These are phyloP conservation scores for Cladosporium sp. DNA, from an alignment of 2,329 filamentous ascomycete genomes.

Conservation along the genomic window DNA sequence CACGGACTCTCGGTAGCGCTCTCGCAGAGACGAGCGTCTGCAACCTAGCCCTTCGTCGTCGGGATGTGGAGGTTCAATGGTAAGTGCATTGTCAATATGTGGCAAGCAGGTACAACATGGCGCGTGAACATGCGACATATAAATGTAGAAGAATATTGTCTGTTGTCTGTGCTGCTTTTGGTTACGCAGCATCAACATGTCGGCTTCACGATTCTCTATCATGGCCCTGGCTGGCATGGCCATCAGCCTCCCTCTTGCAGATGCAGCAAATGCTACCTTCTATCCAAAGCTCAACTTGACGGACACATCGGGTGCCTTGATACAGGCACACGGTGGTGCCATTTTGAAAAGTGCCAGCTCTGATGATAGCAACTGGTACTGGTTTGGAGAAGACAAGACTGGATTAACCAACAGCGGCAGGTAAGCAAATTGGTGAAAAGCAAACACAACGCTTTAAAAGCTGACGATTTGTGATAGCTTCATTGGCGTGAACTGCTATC, in stretches of 20 bases:
- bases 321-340: slow-evolving; percentile 64
- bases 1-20: background rate
- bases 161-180: too few relatives aligned
- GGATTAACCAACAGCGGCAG: slow-evolving; percentile 43
- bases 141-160: too few relatives aligned
- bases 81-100: background rate
- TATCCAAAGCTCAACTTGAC: slow-evolving; percentile 26
- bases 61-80: slow-evolving; percentile 1
- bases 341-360: slow-evolving; percentile 49
- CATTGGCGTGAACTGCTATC: slow-evolving; percentile 65
- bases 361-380: slow-evolving; percentile 56
- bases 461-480: slow-evolving; percentile 36
- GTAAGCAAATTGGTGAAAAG: background rate
- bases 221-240: background rate
- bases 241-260: background rate
- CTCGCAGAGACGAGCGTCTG: background rate
- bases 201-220: background rate
- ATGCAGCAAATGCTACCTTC: slow-evolving; percentile 19
- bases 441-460: background rate
- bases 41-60: background rate
- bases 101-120: too few relatives aligned
- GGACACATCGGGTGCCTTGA: slow-evolving; percentile 44
- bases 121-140: background rate
- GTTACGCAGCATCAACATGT: background rate
- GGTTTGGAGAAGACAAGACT: slow-evolving; percentile 67